Conservation (phyloP, 495 filamentous ascomycete genomes). For the Aspergillus homomorphus region DNA sequence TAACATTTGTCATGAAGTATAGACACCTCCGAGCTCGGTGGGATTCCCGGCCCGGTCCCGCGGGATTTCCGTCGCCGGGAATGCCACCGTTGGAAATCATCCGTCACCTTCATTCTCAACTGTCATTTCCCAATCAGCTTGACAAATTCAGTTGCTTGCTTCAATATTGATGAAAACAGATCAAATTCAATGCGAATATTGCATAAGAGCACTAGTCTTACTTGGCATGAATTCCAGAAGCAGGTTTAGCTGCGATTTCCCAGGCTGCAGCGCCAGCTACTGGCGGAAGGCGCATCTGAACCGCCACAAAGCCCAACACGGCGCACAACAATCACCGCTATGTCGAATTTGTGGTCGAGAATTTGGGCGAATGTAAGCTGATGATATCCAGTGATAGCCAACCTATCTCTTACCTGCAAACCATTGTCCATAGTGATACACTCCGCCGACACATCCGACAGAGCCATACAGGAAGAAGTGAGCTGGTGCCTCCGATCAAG, state of each 20-base stretch:
- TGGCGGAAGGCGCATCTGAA: constrained; percentile 13
- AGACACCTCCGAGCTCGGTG: no score
- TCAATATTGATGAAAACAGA: no score
- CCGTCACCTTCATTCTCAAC: no score
- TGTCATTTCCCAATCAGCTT: no score
- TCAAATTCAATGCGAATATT: not conserved
- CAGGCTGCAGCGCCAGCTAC: constrained; percentile 7
- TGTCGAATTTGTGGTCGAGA: constrained; percentile 20
- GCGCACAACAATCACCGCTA: constrained; percentile 6
- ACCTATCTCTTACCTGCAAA: not conserved
- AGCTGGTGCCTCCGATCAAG: constrained; percentile 14
- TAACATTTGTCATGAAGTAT: no score
- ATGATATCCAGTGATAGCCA: not conserved
- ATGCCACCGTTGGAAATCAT: no score
- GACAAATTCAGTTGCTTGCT: no score
- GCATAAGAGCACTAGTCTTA: not conserved
- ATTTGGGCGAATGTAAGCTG: constrained; percentile 23
- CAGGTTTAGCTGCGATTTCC: not conserved
- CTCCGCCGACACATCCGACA: constrained; percentile 27
- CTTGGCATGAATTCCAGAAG: not conserved
- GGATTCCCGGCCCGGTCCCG: no score
- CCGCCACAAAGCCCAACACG: constrained; percentile 8
- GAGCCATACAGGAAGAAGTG: constrained; percentile 15
- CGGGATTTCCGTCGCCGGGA: no score
- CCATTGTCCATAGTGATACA: constrained; percentile 23